phyloP scores from a whole-genome alignment of 306 rosid species.

The Mimosa pudica region DNA sequence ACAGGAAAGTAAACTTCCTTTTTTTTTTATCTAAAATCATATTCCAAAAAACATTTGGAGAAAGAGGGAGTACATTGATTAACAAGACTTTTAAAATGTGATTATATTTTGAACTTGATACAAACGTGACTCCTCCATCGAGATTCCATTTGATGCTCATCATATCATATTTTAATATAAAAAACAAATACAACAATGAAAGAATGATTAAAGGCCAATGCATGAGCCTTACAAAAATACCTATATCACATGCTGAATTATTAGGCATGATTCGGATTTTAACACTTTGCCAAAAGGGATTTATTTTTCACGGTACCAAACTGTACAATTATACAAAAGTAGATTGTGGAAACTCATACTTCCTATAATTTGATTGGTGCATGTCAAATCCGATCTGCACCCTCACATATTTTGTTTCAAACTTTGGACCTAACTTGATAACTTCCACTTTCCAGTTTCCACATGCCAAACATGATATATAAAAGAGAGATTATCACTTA shows the following conservation, averaged over 20 bases:
- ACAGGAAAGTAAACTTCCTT: too few relatives aligned
- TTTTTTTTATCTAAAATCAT: too few relatives aligned
- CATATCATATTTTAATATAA: background rate
- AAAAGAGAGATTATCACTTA: background rate
- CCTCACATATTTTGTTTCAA: background rate
- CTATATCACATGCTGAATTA: background rate
- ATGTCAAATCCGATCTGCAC: background rate
- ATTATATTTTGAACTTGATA: too few relatives aligned
- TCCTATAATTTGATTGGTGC: background rate
- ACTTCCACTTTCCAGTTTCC: background rate
- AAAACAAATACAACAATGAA: background rate
- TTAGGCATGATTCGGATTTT: background rate
- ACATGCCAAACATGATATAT: background rate
- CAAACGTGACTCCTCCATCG: background rate
- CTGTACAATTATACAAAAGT: background rate
- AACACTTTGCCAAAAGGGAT: background rate
- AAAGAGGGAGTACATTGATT: too few relatives aligned
- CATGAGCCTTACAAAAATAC: background rate
- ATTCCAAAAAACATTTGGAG: too few relatives aligned
- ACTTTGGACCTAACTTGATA: background rate
- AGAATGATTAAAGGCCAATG: background rate
- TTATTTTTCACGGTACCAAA: background rate
- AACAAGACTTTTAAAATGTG: too few relatives aligned
- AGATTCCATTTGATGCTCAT: background rate
- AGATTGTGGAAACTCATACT: background rate